Percentiles rank a stretch among this genome's conserved stretches.
Conservation (phyloP, 345 rosid species). For the Boechera divaricarpa region DNA sequence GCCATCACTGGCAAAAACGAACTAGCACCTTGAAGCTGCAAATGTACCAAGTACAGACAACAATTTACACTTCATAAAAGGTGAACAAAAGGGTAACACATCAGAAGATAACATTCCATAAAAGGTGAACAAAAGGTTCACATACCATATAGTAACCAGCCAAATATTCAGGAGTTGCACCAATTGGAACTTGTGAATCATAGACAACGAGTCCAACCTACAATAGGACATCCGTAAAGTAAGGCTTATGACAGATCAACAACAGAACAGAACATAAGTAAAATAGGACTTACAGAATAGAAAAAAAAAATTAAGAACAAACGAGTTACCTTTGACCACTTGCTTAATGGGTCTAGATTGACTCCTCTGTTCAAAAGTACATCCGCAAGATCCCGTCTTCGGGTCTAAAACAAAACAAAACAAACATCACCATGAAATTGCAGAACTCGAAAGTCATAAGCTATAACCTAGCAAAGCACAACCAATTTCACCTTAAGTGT, state of each 20-base stretch:
- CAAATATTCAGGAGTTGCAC: slow-evolving; percentile 98
- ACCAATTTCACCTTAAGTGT: slow-evolving; percentile 71
- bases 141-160: slow-evolving; percentile 92
- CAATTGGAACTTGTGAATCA: slow-evolving; percentile 94
- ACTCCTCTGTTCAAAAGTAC: slow-evolving; percentile 95
- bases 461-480: slow-evolving; percentile 22
- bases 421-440: slow-evolving; percentile 23
- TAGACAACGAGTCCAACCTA: slow-evolving; percentile 93
- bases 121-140: not conserved
- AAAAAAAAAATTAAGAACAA: not conserved
- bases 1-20: slow-evolving; percentile 98
- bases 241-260: slow-evolving; percentile 8
- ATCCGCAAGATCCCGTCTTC: slow-evolving; percentile 94
- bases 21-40: slow-evolving; percentile 94
- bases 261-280: not conserved
- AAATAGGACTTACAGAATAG: not conserved
- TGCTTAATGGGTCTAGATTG: slow-evolving; percentile 89
- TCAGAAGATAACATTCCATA: slow-evolving; percentile 56
- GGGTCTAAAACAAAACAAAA: slow-evolving; percentile 56
- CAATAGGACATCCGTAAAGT: slow-evolving; percentile 21
- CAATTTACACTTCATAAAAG: slow-evolving; percentile 11
- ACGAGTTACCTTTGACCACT: slow-evolving; percentile 88
- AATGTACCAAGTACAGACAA: slow-evolving; percentile 24
- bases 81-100: slow-evolving; percentile 14
- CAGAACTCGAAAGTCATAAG: slow-evolving; percentile 27